Evolutionary conservation across 2,329 filamentous ascomycete genomes (phyloP), one percentile per base, ranked within the genome.

Genomic region (Fusarium verrucosum): DNA sequence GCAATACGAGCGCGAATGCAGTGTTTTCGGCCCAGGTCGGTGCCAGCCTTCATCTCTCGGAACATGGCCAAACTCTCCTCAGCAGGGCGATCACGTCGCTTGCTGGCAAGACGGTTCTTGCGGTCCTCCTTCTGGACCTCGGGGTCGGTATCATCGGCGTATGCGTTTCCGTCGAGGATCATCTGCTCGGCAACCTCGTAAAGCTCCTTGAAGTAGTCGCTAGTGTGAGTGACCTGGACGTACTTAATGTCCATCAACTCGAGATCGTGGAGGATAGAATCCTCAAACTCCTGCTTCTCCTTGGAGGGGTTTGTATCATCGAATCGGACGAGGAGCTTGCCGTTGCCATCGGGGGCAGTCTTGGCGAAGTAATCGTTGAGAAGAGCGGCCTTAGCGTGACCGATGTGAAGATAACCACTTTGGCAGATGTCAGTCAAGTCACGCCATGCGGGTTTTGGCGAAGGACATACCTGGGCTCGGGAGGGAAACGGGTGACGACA

Each of bases 271-370:
- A 97, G 83, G 63, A 99, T 99, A 7, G 93, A 86, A 78, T 98
- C 93, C 76, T 98, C 90, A 76, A 90, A 99, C 80, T 98, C 95
- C 76, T 94, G 89, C 82, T 96, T 97, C 83, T 99, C 95, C 78
- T 98, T 98, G 59, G 91, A 89, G 9, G 95, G 95, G 79, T 99
- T 99, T 54, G 95, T 99, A 75, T 99, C 95, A 75, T 99, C 95
- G 74, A 99, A 95, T 59, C 95, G 91, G 45, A 98, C 87, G 58
- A 96, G 88, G 71, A 99, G 84, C 72, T 90, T 96, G 72, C 95
- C 95, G 60, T 90, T 95, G 72, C 95, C 95, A 60, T 94, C 89
- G 83, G 96, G 96, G 70, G 92, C 91, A 76, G 93, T 90, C 78
- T 97, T 93, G 40, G 93, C 94, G 71, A 98, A 98, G 83, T 96